A percentile compares a stretch with the other conserved stretches of the same genome.
These are phyloP conservation scores for Globisporangium apiculatum DNA, from an alignment of 352 stramenopile genomes.

Conservation along the genomic window DNA sequence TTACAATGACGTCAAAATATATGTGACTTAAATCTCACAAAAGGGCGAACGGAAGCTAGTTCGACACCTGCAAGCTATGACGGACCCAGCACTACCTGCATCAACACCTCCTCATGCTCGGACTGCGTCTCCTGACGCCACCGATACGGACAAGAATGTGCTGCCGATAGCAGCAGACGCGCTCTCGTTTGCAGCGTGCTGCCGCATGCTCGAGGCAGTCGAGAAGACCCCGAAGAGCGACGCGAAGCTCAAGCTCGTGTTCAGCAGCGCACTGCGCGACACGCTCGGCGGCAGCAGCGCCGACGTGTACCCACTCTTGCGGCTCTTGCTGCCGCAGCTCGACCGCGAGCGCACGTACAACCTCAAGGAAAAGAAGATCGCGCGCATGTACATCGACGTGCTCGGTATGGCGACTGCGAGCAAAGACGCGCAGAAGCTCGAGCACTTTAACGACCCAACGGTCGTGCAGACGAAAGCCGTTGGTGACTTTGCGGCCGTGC, in stretches of 20 bases:
- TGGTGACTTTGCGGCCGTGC: slow-evolving; percentile 73
- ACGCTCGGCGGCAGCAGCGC: slow-evolving; percentile 32
- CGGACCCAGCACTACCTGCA: background rate
- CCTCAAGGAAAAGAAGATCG: slow-evolving; percentile 85
- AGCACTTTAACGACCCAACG: slow-evolving; percentile 79
- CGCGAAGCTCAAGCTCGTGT: slow-evolving; percentile 68
- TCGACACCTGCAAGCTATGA: no score
- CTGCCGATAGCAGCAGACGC: slow-evolving; percentile 1
- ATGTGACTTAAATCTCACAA: no score
- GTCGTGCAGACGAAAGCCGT: slow-evolving; percentile 75
- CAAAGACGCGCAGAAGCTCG: slow-evolving; percentile 67
- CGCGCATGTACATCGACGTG: slow-evolving; percentile 67
- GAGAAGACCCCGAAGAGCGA: slow-evolving; percentile 70
- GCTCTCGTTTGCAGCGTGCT: slow-evolving; percentile 70
- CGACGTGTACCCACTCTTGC: slow-evolving; percentile 70
- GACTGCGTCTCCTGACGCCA: background rate
- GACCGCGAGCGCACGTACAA: slow-evolving; percentile 84
- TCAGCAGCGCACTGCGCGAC: slow-evolving; percentile 52
- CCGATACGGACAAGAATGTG: no score
- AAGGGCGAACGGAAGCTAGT: no score
- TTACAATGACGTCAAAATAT: no score
- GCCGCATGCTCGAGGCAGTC: slow-evolving; percentile 59
- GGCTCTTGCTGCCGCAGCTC: slow-evolving; percentile 68
- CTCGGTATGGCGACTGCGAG: slow-evolving; percentile 57
- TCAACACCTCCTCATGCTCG: background rate